A percentile compares a stretch with the other conserved stretches of the same genome.
phyloP scores from a whole-genome alignment of 1,284 basidiomycete genomes.

The Pyrrhoderma lamaoense region DNA sequence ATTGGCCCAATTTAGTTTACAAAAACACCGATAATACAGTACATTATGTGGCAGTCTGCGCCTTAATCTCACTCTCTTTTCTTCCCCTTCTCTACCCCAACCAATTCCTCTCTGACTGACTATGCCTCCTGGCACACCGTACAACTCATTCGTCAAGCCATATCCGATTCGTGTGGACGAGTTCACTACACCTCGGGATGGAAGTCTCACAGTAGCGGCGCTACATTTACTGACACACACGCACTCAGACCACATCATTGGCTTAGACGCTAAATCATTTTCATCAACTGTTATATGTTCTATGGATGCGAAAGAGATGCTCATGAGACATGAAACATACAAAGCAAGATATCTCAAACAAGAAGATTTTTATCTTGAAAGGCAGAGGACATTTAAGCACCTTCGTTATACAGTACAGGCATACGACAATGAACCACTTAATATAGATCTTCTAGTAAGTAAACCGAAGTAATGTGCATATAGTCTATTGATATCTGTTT shows the following conservation, averaged over 20 bases:
- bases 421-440: conserved; percentile 37
- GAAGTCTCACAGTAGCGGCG: conserved; percentile 39
- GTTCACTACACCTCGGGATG: conserved; percentile 42
- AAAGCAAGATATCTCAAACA: conserved; percentile 52
- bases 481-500: too few relatives aligned
- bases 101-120: neutral
- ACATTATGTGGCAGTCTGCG: too few relatives aligned
- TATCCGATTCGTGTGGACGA: conserved; percentile 79
- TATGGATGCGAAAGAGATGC: conserved; percentile 74
- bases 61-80: too few relatives aligned
- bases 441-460: conserved; percentile 59
- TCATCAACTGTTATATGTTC: conserved; percentile 67
- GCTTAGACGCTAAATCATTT: conserved; percentile 64
- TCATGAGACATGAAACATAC: conserved; percentile 67
- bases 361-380: conserved; percentile 45
- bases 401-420: conserved; percentile 45
- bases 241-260: conserved; percentile 74
- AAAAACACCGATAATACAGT: too few relatives aligned
- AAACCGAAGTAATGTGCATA: neutral
- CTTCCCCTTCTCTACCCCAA: too few relatives aligned
- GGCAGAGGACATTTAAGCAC: conserved; percentile 57
- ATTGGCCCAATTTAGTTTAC: too few relatives aligned
- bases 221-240: conserved; percentile 78
- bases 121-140: conserved; percentile 69
- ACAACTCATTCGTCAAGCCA: conserved; percentile 54